These are phyloP conservation scores for Furculomyces boomerangus DNA, from an alignment of 371 early-diverging fungal species.

Conservation along the genomic window DNA sequence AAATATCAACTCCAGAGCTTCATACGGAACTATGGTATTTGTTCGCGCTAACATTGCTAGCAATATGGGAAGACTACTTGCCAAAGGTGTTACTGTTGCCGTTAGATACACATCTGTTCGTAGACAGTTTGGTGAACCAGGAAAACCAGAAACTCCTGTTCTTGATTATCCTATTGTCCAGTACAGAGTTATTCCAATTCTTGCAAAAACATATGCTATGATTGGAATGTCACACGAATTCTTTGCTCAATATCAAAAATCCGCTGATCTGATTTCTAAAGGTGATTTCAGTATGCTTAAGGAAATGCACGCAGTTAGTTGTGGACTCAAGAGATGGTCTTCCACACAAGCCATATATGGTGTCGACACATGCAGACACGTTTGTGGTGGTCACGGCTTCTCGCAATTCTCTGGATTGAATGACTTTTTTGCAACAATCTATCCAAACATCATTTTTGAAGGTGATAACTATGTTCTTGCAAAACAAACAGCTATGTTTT, in stretches of 20 bases:
- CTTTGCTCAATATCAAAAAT: slow-evolving; percentile 34
- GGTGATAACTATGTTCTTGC: slow-evolving; percentile 61
- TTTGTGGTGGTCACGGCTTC: slow-evolving; percentile 75
- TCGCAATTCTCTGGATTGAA: slow-evolving; percentile 55
- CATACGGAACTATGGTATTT: slow-evolving; percentile 63
- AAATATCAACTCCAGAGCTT: slow-evolving; percentile 36
- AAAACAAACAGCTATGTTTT: slow-evolving; percentile 51
- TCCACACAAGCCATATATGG: slow-evolving; percentile 51
- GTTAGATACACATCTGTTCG: slow-evolving; percentile 48
- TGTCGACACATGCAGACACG: slow-evolving; percentile 59
- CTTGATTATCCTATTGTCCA: slow-evolving; percentile 61
- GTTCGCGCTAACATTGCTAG: slow-evolving; percentile 46
- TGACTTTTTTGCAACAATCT: slow-evolving; percentile 41
- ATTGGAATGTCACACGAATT: slow-evolving; percentile 47
- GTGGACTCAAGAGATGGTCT: slow-evolving; percentile 64
- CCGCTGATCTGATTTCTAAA: slow-evolving; percentile 30
- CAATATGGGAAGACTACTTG: slow-evolving; percentile 21
- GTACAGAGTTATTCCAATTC: slow-evolving; percentile 45
- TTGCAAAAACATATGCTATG: slow-evolving; percentile 53
- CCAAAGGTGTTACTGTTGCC: slow-evolving; percentile 47
- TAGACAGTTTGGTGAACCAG: slow-evolving; percentile 28
- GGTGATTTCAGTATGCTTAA: slow-evolving; percentile 32
- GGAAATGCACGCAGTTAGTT: slow-evolving; percentile 69
- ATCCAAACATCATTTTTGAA: slow-evolving; percentile 61
- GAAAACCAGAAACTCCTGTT: slow-evolving; percentile 39